A percentile compares a stretch with the other conserved stretches of the same genome.
phyloP scores from a whole-genome alignment of 2,329 filamentous ascomycete species.

The Hypomyces perniciosus region DNA sequence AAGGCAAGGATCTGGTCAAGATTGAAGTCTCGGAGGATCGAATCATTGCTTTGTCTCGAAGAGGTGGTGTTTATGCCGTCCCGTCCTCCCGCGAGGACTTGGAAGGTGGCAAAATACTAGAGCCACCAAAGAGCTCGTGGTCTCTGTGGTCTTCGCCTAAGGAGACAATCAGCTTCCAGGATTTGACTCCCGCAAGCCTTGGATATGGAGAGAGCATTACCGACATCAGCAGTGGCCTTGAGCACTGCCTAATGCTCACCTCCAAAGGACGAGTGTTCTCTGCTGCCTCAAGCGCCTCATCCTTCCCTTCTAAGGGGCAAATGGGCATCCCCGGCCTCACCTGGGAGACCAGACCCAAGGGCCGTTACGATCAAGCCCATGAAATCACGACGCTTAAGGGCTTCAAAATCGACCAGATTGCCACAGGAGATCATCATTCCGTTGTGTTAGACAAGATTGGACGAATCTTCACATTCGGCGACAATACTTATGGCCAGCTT shows the following conservation, averaged over 20 bases:
- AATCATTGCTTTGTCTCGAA: constrained; percentile 69
- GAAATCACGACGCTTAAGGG: constrained; percentile 68
- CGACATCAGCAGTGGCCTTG: constrained; percentile 69
- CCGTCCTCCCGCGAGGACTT: constrained; percentile 73
- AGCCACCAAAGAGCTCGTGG: constrained; percentile 57
- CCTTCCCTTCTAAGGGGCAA: constrained; percentile 78
- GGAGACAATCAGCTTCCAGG: constrained; percentile 61
- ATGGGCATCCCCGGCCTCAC: constrained; percentile 78
- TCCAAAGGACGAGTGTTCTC: constrained; percentile 82
- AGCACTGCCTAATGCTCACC: constrained; percentile 83
- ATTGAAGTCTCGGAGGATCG: constrained; percentile 75
- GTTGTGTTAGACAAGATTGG: constrained; percentile 70
- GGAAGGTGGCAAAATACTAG: constrained; percentile 51
- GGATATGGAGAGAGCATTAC: constrained; percentile 66
- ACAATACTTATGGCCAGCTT: constrained; percentile 86
- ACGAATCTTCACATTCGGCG: constrained; percentile 78
- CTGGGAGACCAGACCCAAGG: constrained; percentile 70
- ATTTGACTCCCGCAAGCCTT: constrained; percentile 59
- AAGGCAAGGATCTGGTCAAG: constrained; percentile 72
- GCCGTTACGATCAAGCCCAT: constrained; percentile 75
- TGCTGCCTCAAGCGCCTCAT: constrained; percentile 70
- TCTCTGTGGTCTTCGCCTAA: constrained; percentile 57
- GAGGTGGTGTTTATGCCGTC: constrained; percentile 77
- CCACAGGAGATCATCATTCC: constrained; percentile 82
- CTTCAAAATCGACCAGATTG: constrained; percentile 67